Percentiles rank a stretch among this genome's conserved stretches.
These are phyloP conservation scores for Verticillium nonalfalfae DNA, from an alignment of 2,329 filamentous ascomycete species.

Conservation along the genomic window DNA sequence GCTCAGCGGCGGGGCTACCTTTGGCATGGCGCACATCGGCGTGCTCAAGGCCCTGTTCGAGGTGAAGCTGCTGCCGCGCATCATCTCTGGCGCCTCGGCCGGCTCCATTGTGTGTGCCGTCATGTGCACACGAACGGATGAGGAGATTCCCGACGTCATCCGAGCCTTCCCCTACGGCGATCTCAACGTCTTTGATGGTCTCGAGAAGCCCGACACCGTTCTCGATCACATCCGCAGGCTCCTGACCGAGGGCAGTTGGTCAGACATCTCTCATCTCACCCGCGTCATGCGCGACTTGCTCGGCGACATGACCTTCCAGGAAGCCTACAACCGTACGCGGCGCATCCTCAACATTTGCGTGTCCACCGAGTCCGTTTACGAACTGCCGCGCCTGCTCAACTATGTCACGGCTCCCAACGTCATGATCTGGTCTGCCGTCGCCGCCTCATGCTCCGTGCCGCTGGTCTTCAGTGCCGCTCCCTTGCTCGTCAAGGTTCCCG, in stretches of 20 bases:
- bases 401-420: constrained; percentile 93
- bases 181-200: constrained; percentile 69
- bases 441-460: constrained; percentile 91
- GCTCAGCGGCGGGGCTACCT: constrained; percentile 79
- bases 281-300: constrained; percentile 75
- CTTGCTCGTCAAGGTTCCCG: constrained; percentile 77
- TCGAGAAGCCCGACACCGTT: constrained; percentile 51
- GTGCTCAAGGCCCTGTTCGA: constrained; percentile 79
- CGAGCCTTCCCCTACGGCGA: constrained; percentile 72
- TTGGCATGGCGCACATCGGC: constrained; percentile 89
- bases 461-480: constrained; percentile 75
- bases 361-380: constrained; percentile 80
- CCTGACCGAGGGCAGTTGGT: constrained; percentile 75
- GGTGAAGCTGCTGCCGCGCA: constrained; percentile 68
- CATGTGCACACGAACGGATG: constrained; percentile 70
- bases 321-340: constrained; percentile 90
- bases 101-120: constrained; percentile 82
- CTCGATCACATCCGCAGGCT: constrained; percentile 65
- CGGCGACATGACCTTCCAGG: constrained; percentile 89
- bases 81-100: constrained; percentile 82
- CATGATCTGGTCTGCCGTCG: constrained; percentile 92
- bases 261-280: constrained; percentile 76
- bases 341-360: constrained; percentile 92
- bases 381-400: constrained; percentile 80
- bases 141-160: constrained; percentile 67